A percentile compares a stretch with the other conserved stretches of the same genome.
phyloP scores from a whole-genome alignment of 208 protist species.

The Novymonas esmeraldas region DNA sequence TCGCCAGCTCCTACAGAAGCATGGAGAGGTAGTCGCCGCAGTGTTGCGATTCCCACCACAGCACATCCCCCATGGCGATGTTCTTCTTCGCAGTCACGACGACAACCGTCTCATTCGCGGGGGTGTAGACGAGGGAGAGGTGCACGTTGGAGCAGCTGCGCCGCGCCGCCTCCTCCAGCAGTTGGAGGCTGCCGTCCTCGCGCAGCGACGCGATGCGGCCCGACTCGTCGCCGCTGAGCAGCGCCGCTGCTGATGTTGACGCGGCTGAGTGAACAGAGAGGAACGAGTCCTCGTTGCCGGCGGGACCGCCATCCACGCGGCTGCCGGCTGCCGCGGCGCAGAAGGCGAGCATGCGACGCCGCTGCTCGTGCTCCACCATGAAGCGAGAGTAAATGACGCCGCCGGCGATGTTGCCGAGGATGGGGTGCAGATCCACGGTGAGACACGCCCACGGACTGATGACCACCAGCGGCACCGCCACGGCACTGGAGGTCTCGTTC shows the following conservation, averaged over 20 bases:
- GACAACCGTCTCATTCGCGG: conserved; percentile 11
- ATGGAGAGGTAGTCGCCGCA: conserved; percentile 20
- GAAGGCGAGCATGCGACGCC: conserved; percentile 31
- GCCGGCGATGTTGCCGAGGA: conserved; percentile 10
- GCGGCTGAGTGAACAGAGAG: conserved; percentile 27
- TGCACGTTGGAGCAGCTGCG: conserved; percentile 29
- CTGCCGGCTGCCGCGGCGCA: conserved; percentile 20
- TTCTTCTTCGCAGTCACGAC: conserved; percentile 28
- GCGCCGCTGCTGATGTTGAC: conserved; percentile 14
- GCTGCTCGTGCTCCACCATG: conserved; percentile 42
- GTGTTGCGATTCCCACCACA: conserved; percentile 32
- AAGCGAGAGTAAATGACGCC: conserved; percentile 38
- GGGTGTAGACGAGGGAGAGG: conserved; percentile 19
- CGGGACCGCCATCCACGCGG: conserved; percentile 7
- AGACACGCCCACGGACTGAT: conserved; percentile 29
- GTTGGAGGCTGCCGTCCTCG: conserved; percentile 15
- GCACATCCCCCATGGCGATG: conserved; percentile 17
- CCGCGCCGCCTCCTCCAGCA: conserved; percentile 29
- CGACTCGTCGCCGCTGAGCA: conserved; percentile 15
- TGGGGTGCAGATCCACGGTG: conserved; percentile 30
- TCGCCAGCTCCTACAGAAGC: conserved; percentile 9
- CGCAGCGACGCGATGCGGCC: not conserved
- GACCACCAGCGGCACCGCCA: conserved; percentile 14
- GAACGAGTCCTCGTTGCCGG: conserved; percentile 26
- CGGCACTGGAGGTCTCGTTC: not conserved